Base-by-base conservation (phyloP, 371 early-diverging fungal genomes). In the Mortierella sp. region DNA sequence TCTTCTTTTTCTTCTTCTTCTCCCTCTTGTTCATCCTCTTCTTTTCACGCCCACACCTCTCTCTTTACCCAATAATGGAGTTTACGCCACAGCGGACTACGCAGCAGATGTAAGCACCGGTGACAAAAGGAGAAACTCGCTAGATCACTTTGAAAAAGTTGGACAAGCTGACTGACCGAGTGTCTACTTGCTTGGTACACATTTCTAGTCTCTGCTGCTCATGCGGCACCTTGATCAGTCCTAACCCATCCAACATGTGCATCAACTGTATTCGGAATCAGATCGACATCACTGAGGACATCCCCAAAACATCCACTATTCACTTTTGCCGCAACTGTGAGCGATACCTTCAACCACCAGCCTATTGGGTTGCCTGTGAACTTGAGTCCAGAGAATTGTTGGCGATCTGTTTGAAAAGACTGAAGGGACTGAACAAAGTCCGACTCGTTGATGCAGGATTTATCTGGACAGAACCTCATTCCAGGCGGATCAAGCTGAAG, bases 391-490 rank as follows among this genome's bases (percentile, higher is more conserved):
- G 95, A 64, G 99, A 99, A 82, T 86, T 99, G 51, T 84, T 99
- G 59, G 92, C 98, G 0, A 85, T 99, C 50, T 96, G 98, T 74
- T 81, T 99, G 45, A 97, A 97, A 84, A 96, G 94, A 80, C 87
- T 98, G 57, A 93, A 92, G 70, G 98, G 97, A 14, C 85, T 98
- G 62, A 86, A 82, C 66, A 96, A 96, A 81, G 96, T 99, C 21
- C 90, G 98, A 25, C 87, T 99, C 62, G 90, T 98, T 29, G 99
- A 99, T 81, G 98, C 99, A 4, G 94, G 96, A 37, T 99, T 99
- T 75, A 92, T 98, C 51, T 99, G 98, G 96, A 99, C 99, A 0
- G 99, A 99, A 82, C 99, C 99, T 46, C 99, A 99, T 85, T 94
- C 96, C 63, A 87, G 92, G 84, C 86, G 97, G 73, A 88, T 99